Evolutionary conservation across 108 stramenopile genomes (phyloP), one percentile per base, ranked within the genome.

Genomic region (Skeletonema costatum): DNA sequence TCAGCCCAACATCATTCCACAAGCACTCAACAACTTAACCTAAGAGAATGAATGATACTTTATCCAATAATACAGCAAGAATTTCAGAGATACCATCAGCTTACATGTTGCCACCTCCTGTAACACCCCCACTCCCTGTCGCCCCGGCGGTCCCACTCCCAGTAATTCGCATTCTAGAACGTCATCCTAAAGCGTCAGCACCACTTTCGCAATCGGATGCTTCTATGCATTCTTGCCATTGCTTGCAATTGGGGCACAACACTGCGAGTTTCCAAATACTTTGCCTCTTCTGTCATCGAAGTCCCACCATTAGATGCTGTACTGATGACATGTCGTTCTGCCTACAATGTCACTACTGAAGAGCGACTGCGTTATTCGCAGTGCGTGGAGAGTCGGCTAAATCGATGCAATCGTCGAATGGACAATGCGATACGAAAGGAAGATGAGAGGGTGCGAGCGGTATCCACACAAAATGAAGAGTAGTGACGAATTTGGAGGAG

Each of bases 131-230:
- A 46, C 33, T 12, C 30, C 2, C 12, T 36, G 16, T 36, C 50
- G 14, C 32, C 32, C 9, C 71, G 42, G 12, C 60, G 16, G 29
- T 30, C 19, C 60, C 60, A 60, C 16, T 25, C 44, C 60, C 59
- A 53, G 56, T 30, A 5, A 36, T 56, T 25, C 53, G 16, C 21
- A 25, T 25, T n/a, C 33, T 32, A 7, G 16, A 33, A 50, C 39
- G 46, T 4, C 9, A 42, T 59, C 39, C 19, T 19, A 41, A 41
- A 51, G 29, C n/a, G 31, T 32, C 69, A 62, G 4, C 44, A 17
- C n/a, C 41, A 77, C 70, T 77, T 81, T 59, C 42, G 69, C 70
- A 76, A 81, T 70, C 69, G 80, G 31, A 76, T 81, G 80, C 12
- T 81, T 21, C 4, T 81, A n/a, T 71, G 75, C 32, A 12, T 81